Evolutionary conservation across 73 alveolate species (phyloP).

Genomic region (Paramecium sonneborni): DNA sequence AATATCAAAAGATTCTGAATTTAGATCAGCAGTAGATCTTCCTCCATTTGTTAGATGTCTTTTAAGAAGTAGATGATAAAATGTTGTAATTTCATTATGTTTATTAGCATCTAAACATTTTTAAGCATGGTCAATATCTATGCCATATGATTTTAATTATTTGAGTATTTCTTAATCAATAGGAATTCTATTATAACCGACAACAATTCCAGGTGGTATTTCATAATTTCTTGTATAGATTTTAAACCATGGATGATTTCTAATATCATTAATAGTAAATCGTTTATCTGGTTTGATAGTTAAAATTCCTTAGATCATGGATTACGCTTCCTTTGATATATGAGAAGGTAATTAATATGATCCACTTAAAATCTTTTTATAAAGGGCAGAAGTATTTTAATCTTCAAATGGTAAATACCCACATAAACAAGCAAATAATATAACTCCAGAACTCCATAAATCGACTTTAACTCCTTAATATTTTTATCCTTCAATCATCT

Average conservation of each 20-base stretch:
- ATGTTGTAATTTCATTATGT: constrained; percentile 80
- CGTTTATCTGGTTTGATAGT: constrained; percentile 89
- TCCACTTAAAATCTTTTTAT: constrained; percentile 61
- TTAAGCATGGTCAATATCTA: constrained; percentile 66
- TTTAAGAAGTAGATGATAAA: constrained; percentile 76
- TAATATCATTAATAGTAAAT: constrained; percentile 79
- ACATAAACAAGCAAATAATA: constrained; percentile 93
- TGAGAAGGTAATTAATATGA: constrained; percentile 75
- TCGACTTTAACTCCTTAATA: constrained; percentile 90
- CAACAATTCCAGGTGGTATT: constrained; percentile 77
- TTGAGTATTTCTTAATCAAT: constrained; percentile 81
- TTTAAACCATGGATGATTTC: constrained; percentile 89
- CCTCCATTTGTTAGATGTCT: constrained; percentile 77
- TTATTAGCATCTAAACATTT: constrained; percentile 74
- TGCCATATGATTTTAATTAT: constrained; percentile 67
- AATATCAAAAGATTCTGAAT: constrained; percentile 56
- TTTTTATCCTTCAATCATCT: constrained; percentile 93
- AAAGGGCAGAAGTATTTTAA: constrained; percentile 50
- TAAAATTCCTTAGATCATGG: constrained; percentile 78
- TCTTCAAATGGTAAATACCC: constrained; percentile 94
- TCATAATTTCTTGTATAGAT: constrained; percentile 63
- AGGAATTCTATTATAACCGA: constrained; percentile 87
- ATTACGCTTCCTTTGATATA: constrained; percentile 84
- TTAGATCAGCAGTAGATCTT: constrained; percentile 73
- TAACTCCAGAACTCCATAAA: constrained; percentile 95